phyloP scores from a whole-genome alignment of 2,329 filamentous ascomycete genomes.

The Magnaporthales sp. region DNA sequence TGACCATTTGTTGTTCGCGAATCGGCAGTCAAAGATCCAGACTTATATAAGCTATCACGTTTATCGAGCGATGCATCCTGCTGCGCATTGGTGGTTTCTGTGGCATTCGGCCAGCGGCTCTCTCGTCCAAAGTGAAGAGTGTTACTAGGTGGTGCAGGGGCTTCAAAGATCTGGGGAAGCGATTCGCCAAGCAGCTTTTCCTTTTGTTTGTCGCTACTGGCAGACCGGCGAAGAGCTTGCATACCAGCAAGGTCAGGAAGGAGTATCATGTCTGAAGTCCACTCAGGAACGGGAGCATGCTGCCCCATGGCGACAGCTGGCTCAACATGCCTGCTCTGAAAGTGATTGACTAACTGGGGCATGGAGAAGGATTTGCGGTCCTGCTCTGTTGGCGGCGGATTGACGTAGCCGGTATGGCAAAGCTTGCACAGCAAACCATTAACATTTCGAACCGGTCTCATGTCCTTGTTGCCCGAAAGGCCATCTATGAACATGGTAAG shows the following conservation, averaged over 20 bases:
- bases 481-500: constrained; percentile 52
- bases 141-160: neutral
- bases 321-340: constrained; percentile 35
- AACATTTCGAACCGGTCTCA: constrained; percentile 46
- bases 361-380: constrained; percentile 41
- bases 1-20: neutral
- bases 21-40: neutral
- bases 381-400: constrained; percentile 16
- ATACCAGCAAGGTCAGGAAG: constrained; percentile 26
- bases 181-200: constrained; percentile 27
- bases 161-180: constrained; percentile 24
- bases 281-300: constrained; percentile 24
- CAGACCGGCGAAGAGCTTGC: constrained; percentile 17
- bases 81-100: neutral
- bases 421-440: constrained; percentile 46
- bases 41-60: constrained; percentile 4
- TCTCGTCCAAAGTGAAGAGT: neutral
- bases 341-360: constrained; percentile 50
- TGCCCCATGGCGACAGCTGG: constrained; percentile 14
- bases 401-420: constrained; percentile 32
- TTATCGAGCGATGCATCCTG: constrained; percentile 4
- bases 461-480: constrained; percentile 44
- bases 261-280: constrained; percentile 37
- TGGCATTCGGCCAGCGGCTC: neutral
- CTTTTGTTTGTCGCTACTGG: constrained; percentile 22